Evolutionary conservation across 1,284 basidiomycete species (phyloP).

Genomic region (Xanthoconium separans): DNA sequence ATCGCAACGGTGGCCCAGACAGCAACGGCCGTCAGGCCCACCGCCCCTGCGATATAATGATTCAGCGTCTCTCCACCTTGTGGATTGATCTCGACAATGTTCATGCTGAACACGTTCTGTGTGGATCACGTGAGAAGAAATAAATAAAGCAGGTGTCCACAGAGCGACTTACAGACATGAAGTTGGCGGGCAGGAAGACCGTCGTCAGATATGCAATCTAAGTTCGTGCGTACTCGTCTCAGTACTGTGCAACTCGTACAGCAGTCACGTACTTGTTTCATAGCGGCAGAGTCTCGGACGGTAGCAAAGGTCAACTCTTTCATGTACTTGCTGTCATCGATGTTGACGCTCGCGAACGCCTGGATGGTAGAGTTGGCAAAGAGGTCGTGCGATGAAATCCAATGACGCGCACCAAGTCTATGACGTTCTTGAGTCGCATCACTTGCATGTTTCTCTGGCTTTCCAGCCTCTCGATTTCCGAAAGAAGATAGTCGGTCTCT

Average conservation of each 20-base stretch:
- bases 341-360: constrained; percentile 51
- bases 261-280: constrained; percentile 46
- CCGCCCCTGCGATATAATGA: constrained; percentile 40
- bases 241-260: not conserved
- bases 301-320: constrained; percentile 46
- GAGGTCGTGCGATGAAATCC: not conserved
- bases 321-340: constrained; percentile 49
- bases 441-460: constrained; percentile 44
- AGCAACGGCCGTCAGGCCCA: constrained; percentile 46
- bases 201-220: constrained; percentile 53
- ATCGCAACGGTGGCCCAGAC: constrained; percentile 41
- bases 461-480: constrained; percentile 48
- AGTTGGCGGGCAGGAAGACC: constrained; percentile 54
- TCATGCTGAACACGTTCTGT: constrained; percentile 48
- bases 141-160: not conserved
- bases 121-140: constrained; percentile 1
- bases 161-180: constrained; percentile 44
- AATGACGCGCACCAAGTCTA: constrained; percentile 44
- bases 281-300: constrained; percentile 47
- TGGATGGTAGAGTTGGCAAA: constrained; percentile 16
- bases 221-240: not conserved
- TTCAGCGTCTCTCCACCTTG: constrained; percentile 32
- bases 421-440: constrained; percentile 50
- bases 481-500: constrained; percentile 44
- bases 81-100: constrained; percentile 40